A percentile compares a stretch with the other conserved stretches of the same genome.
Evolutionary conservation across 768 basidiomycete genomes (phyloP).

Genomic region (Chalciporus piperatus): DNA sequence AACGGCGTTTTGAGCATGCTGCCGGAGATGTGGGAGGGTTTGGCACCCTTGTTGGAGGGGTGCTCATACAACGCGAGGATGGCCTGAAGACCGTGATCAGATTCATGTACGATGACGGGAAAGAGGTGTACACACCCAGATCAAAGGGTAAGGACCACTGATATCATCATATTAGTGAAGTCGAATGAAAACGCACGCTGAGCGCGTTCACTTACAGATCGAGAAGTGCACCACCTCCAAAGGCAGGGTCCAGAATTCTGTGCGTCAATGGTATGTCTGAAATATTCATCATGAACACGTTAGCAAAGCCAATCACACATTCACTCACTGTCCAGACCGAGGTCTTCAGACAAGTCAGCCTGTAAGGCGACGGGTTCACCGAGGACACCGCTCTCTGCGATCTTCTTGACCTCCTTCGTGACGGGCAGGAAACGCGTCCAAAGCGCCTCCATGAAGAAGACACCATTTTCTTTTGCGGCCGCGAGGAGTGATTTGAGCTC

Average conservation of each 20-base stretch:
- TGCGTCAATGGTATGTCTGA: conserved; percentile 66
- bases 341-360: conserved; percentile 76
- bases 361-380: conserved; percentile 65
- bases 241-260: conserved; percentile 71
- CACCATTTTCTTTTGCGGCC: conserved; percentile 71
- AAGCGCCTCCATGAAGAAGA: conserved; percentile 92
- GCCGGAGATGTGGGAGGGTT: conserved; percentile 59
- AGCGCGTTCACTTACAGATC: conserved; percentile 59
- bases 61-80: conserved; percentile 79
- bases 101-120: not conserved
- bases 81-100: conserved; percentile 46
- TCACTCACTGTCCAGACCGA: conserved; percentile 55
- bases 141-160: conserved; percentile 79
- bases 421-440: conserved; percentile 86
- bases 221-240: conserved; percentile 82
- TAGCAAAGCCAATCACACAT: not conserved
- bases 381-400: conserved; percentile 60
- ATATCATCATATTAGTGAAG: conserved; percentile 4
- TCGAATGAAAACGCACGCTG: not conserved
- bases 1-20: conserved; percentile 75
- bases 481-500: conserved; percentile 72
- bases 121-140: conserved; percentile 54
- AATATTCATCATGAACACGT: no score
- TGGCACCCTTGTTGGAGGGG: conserved; percentile 59
- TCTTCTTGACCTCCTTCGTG: conserved; percentile 56